Percentiles rank a stretch among this genome's conserved stretches.
These are phyloP conservation scores for Panaeolus papilionaceus DNA, from an alignment of 768 basidiomycete species.

Conservation along the genomic window DNA sequence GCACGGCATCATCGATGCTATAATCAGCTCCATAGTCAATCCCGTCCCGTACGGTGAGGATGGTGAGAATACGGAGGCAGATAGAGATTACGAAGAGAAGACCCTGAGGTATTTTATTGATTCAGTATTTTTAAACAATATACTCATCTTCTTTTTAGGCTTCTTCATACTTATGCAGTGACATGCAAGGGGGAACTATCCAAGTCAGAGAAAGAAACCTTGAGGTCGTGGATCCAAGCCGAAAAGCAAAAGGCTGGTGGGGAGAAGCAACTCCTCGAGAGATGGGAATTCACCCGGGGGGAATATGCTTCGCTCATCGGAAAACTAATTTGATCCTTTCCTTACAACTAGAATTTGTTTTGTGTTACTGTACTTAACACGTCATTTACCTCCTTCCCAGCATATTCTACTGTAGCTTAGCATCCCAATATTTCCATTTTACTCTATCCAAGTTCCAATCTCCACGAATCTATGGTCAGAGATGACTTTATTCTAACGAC, in stretches of 20 bases:
- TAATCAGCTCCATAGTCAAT: slow-evolving; percentile 57
- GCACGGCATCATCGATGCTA: slow-evolving; percentile 51
- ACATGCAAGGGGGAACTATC: slow-evolving; percentile 42
- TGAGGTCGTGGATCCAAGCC: slow-evolving; percentile 37
- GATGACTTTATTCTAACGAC: background rate
- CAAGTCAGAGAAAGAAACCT: slow-evolving; percentile 30
- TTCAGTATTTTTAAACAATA: background rate
- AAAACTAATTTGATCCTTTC: slow-evolving; percentile 24
- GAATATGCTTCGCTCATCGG: slow-evolving; percentile 33
- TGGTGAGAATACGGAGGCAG: slow-evolving; percentile 63
- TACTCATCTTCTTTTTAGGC: slow-evolving; percentile 34
- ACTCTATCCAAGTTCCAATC: background rate
- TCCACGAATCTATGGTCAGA: background rate
- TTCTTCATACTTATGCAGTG: slow-evolving; percentile 59
- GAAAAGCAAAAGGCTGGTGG: slow-evolving; percentile 27
- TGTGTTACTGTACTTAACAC: background rate
- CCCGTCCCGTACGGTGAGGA: slow-evolving; percentile 72
- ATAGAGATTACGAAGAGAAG: slow-evolving; percentile 72
- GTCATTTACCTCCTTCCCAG: background rate
- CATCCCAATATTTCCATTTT: background rate
- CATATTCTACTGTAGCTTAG: slow-evolving; percentile 6
- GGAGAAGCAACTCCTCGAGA: slow-evolving; percentile 31
- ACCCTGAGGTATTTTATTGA: slow-evolving; percentile 50
- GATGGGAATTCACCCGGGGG: slow-evolving; percentile 34
- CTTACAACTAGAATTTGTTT: too few species aligned